Conservation (phyloP, 2,329 filamentous ascomycete genomes). For the Fusarium irregulare region DNA sequence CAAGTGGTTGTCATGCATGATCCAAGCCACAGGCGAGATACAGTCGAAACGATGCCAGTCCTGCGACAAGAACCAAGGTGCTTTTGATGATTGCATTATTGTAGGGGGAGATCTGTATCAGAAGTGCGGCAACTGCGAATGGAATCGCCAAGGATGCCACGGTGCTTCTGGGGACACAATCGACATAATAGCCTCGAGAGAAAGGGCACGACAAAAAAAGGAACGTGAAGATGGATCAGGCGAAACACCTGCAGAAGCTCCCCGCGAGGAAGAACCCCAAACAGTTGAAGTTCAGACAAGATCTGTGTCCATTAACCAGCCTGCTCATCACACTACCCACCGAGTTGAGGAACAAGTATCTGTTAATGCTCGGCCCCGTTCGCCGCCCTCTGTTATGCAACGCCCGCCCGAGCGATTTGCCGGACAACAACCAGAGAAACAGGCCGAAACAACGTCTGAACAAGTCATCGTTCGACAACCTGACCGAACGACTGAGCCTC, state of each 20-base stretch:
- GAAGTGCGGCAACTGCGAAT: constrained; percentile 64
- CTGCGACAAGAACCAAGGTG: constrained; percentile 57
- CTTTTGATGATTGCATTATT: constrained; percentile 59
- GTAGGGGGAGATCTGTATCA: constrained; percentile 56
- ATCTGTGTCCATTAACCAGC: not conserved
- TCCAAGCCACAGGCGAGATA: constrained; percentile 60
- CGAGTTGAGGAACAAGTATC: constrained; percentile 9
- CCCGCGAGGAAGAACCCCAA: constrained; percentile 16
- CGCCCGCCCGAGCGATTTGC: not conserved
- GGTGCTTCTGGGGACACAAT: constrained; percentile 45
- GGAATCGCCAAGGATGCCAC: constrained; percentile 57
- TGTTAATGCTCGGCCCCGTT: constrained; percentile 18
- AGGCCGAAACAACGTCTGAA: not conserved
- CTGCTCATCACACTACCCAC: not conserved
- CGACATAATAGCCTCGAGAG: constrained; percentile 32
- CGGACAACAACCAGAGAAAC: constrained; percentile 9
- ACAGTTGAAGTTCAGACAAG: constrained; percentile 21
- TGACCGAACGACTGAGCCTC: not conserved
- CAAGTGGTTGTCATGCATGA: constrained; percentile 62
- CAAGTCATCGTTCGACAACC: not conserved
- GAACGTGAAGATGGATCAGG: constrained; percentile 3
- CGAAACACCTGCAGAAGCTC: not conserved
- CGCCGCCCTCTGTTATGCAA: constrained; percentile 15
- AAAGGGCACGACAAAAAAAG: constrained; percentile 29
- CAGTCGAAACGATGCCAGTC: constrained; percentile 55